Conservation (phyloP, 768 basidiomycete genomes). For the Trametes cinnabarina region DNA sequence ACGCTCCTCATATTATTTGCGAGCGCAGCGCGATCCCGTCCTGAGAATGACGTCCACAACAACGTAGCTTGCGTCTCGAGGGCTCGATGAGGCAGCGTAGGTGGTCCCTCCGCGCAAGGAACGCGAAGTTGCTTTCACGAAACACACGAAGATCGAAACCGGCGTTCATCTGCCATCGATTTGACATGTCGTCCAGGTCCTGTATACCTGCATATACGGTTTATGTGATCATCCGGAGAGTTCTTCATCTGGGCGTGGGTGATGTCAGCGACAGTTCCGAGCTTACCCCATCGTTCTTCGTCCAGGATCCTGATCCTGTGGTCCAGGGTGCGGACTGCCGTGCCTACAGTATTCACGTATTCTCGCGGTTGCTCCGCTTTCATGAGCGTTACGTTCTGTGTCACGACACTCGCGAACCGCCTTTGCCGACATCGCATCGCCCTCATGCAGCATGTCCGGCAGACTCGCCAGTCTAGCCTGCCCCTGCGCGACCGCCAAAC, state of each 20-base stretch:
- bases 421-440: background rate
- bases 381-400: background rate
- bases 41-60: no score
- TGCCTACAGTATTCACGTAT: background rate
- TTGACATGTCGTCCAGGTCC: background rate
- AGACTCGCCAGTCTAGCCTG: background rate
- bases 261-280: background rate
- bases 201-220: background rate
- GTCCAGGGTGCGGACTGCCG: no score
- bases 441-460: background rate
- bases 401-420: background rate
- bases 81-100: no score
- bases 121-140: background rate
- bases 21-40: no score
- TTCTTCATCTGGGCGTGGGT: background rate
- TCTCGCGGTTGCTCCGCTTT: background rate
- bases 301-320: background rate
- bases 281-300: background rate
- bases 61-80: no score
- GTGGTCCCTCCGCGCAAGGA: background rate
- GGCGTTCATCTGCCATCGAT: background rate
- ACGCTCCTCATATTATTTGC: no score
- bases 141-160: background rate
- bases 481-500: background rate
- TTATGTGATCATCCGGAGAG: background rate